Evolutionary conservation across 2,329 filamentous ascomycete genomes (phyloP).

Genomic region (Helotiales sp.): DNA sequence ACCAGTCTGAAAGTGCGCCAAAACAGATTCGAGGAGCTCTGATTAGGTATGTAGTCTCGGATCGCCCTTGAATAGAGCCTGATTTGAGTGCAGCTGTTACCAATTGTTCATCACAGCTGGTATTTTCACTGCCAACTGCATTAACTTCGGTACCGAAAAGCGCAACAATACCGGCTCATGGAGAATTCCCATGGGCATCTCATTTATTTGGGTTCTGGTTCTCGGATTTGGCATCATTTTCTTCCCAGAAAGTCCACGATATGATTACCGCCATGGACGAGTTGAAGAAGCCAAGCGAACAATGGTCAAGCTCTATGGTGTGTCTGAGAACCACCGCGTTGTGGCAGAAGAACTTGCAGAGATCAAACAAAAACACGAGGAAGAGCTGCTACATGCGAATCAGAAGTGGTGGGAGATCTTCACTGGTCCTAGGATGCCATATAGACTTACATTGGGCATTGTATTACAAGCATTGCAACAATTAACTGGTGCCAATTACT

Average conservation of each 20-base stretch:
- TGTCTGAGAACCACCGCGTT: constrained; percentile 45
- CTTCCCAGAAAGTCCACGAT: constrained; percentile 57
- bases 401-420: constrained; percentile 60
- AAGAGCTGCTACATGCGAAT: constrained; percentile 65
- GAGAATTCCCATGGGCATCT: constrained; percentile 60
- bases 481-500: constrained; percentile 61
- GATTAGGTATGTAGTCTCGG: constrained; percentile 37
- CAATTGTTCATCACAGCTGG: constrained; percentile 72
- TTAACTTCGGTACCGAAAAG: constrained; percentile 49
- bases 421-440: constrained; percentile 56
- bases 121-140: constrained; percentile 55
- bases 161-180: constrained; percentile 47
- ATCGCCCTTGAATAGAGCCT: constrained; percentile 21
- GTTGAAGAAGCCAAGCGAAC: constrained; percentile 50
- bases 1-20: constrained; percentile 62
- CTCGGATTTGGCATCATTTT: constrained; percentile 52
- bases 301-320: constrained; percentile 51
- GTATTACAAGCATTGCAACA: constrained; percentile 66
- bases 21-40: constrained; percentile 61
- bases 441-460: constrained; percentile 65
- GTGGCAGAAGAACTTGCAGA: constrained; percentile 40
- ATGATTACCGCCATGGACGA: constrained; percentile 47
- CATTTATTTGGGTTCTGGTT: constrained; percentile 51
- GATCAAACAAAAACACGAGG: constrained; percentile 61
- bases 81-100: constrained; percentile 49